Evolutionary conservation across 192 early-diverging fungal genomes (phyloP).

Genomic region (Podila clonocystis): DNA sequence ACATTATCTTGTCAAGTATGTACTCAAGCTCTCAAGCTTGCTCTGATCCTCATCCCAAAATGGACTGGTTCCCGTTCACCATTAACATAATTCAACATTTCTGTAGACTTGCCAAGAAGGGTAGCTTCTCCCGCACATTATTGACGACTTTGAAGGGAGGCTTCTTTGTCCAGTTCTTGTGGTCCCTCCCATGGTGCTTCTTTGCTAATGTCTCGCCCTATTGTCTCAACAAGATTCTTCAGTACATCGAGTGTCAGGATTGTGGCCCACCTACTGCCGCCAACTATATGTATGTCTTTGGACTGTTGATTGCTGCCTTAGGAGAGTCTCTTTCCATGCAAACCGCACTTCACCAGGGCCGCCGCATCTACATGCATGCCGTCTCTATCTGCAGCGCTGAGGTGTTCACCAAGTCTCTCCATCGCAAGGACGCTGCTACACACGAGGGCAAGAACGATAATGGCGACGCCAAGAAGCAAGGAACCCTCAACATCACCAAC

Average conservation of each 20-base stretch:
- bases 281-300: slow-evolving; percentile 66
- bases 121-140: slow-evolving; percentile 11
- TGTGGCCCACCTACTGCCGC: slow-evolving; percentile 27
- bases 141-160: slow-evolving; percentile 13
- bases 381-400: slow-evolving; percentile 53
- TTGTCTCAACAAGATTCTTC: slow-evolving; percentile 36
- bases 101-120: slow-evolving; percentile 3
- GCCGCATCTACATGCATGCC: slow-evolving; percentile 66
- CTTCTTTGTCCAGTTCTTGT: slow-evolving; percentile 26
- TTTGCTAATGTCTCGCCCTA: slow-evolving; percentile 17
- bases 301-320: slow-evolving; percentile 55
- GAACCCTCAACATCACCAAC: slow-evolving; percentile 28
- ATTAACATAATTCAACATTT: not conserved
- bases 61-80: not conserved
- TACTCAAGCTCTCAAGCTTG: no score
- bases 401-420: slow-evolving; percentile 59
- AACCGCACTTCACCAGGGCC: slow-evolving; percentile 68
- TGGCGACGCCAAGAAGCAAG: slow-evolving; percentile 10
- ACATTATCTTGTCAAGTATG: slow-evolving; percentile 20
- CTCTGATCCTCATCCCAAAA: not conserved
- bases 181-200: slow-evolving; percentile 14
- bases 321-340: slow-evolving; percentile 55
- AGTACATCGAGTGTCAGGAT: slow-evolving; percentile 40
- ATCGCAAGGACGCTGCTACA: slow-evolving; percentile 53
- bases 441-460: slow-evolving; percentile 24